Conservation (phyloP, 805 yeast genomes). For the Candida ulmi region DNA sequence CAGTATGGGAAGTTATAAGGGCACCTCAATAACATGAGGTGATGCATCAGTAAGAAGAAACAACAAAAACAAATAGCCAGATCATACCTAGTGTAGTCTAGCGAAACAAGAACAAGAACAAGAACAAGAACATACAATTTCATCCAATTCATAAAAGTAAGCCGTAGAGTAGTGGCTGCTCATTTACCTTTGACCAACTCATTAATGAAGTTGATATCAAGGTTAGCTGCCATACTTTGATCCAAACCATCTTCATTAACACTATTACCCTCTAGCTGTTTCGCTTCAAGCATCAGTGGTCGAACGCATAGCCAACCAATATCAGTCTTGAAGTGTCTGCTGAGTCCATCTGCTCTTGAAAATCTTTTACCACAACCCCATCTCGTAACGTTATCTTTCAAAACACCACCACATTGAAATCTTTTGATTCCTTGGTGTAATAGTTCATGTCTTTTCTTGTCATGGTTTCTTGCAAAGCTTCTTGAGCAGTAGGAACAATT, state of each 20-base stretch:
- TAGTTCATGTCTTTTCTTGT: conserved; percentile 68
- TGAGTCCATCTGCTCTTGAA: conserved; percentile 74
- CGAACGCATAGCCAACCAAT: conserved; percentile 66
- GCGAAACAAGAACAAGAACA: too few species aligned
- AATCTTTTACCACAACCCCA: conserved; percentile 78
- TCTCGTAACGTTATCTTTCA: conserved; percentile 48
- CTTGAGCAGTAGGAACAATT: conserved; percentile 58
- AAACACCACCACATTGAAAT: conserved; percentile 58
- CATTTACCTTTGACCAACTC: conserved; percentile 5
- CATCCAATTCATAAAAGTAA: too few species aligned
- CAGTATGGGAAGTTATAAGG: too few species aligned
- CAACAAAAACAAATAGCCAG: too few species aligned
- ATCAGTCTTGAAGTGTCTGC: conserved; percentile 71
- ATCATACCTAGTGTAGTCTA: too few species aligned
- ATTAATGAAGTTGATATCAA: conserved; percentile 10
- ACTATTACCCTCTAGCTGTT: conserved; percentile 6
- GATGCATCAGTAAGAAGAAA: too few species aligned
- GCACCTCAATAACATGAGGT: too few species aligned
- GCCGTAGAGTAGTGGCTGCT: too few species aligned
- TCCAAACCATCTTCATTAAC: neutral
- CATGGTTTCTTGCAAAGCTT: conserved; percentile 74
- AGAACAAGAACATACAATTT: too few species aligned
- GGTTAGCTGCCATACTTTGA: neutral
- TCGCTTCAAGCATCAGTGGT: conserved; percentile 56
- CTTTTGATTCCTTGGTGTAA: conserved; percentile 70